These are phyloP conservation scores for Cladobotryum protrusum DNA, from an alignment of 2,329 filamentous ascomycete genomes.

Conservation along the genomic window DNA sequence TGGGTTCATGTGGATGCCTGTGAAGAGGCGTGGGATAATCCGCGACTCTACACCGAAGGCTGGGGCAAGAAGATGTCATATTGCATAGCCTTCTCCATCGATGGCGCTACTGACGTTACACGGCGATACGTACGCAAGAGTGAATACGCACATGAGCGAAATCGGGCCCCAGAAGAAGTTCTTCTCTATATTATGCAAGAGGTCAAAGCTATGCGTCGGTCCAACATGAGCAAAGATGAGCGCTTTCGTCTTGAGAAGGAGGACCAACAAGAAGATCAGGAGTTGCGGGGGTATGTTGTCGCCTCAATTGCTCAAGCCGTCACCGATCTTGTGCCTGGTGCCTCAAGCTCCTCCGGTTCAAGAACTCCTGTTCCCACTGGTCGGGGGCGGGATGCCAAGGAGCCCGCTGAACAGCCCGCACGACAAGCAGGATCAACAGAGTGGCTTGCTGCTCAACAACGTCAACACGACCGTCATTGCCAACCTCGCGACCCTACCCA, in stretches of 20 bases:
- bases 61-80: constrained; percentile 98
- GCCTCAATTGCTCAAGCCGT: constrained; percentile 68
- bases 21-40: constrained; percentile 93
- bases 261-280: constrained; percentile 67
- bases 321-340: constrained; percentile 56
- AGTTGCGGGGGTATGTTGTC: constrained; percentile 68
- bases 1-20: constrained; percentile 98
- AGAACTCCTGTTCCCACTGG: constrained; percentile 17
- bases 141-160: constrained; percentile 67
- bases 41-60: constrained; percentile 83
- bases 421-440: constrained; percentile 45
- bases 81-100: constrained; percentile 92
- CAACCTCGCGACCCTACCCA: constrained; percentile 41
- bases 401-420: constrained; percentile 54
- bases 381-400: constrained; percentile 50
- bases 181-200: constrained; percentile 88
- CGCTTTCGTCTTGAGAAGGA: constrained; percentile 76
- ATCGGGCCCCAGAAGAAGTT: constrained; percentile 78
- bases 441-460: constrained; percentile 45
- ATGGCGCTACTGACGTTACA: constrained; percentile 66
- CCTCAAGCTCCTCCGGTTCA: constrained; percentile 23
- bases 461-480: constrained; percentile 33
- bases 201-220: constrained; percentile 76
- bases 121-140: constrained; percentile 64
- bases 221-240: constrained; percentile 80